Evolutionary conservation across 78 protist genomes (phyloP).

Genomic region (Tieghemostelium lacteum): DNA sequence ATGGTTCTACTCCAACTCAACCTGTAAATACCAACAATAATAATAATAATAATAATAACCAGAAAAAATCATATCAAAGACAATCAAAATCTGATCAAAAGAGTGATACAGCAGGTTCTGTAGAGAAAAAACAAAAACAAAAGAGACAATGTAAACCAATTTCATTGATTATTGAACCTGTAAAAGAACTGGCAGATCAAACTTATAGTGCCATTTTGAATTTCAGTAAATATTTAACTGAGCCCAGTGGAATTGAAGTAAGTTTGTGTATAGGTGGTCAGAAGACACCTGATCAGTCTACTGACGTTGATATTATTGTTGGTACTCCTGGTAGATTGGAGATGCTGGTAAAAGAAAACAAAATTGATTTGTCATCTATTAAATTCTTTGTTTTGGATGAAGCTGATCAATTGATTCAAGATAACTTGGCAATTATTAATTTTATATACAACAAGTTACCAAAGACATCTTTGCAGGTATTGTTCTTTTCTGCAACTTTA

Average conservation of each 20-base stretch:
- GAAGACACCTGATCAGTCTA: slow-evolving; percentile 2
- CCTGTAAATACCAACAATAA: slow-evolving; percentile 28
- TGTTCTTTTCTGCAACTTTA: slow-evolving; percentile 92
- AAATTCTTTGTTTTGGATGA: slow-evolving; percentile 92
- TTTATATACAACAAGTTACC: slow-evolving; percentile 47
- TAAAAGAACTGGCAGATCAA: slow-evolving; percentile 89
- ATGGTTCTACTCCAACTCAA: background rate
- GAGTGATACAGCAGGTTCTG: background rate
- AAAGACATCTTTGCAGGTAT: slow-evolving; percentile 51
- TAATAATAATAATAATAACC: slow-evolving; percentile 10
- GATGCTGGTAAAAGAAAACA: slow-evolving; percentile 55
- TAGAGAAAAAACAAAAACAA: background rate
- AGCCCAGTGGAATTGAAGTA: slow-evolving; percentile 65
- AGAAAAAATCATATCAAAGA: slow-evolving; percentile 6
- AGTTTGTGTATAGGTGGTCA: slow-evolving; percentile 81
- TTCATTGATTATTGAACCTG: slow-evolving; percentile 89
- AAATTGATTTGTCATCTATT: slow-evolving; percentile 33
- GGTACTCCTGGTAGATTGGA: slow-evolving; percentile 91
- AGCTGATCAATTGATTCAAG: slow-evolving; percentile 86
- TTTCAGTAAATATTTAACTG: slow-evolving; percentile 36
- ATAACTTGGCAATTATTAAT: slow-evolving; percentile 38
- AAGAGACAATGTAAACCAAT: slow-evolving; percentile 45
- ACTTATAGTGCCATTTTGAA: slow-evolving; percentile 44
- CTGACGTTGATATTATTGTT: slow-evolving; percentile 89
- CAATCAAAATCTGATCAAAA: slow-evolving; percentile 1